A percentile compares a stretch with the other conserved stretches of the same genome.
These are phyloP conservation scores for Nowakowskiella sp. DNA, from an alignment of 192 early-diverging fungal species.

Conservation along the genomic window DNA sequence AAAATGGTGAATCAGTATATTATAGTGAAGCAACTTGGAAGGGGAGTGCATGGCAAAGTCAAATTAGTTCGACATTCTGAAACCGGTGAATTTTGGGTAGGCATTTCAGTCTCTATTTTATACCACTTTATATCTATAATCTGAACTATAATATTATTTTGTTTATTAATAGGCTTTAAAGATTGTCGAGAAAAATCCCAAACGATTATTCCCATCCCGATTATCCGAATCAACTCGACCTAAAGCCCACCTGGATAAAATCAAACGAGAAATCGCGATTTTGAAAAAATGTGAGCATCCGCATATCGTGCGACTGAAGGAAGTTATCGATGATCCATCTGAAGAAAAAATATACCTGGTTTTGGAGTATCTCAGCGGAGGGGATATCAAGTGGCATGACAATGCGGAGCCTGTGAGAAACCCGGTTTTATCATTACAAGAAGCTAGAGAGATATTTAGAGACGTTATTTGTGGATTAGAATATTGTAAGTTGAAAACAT, in stretches of 20 bases:
- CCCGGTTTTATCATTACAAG: slow-evolving; percentile 57
- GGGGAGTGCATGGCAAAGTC: slow-evolving; percentile 94
- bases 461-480: slow-evolving; percentile 86
- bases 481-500: slow-evolving; percentile 55
- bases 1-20: slow-evolving; percentile 97
- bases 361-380: slow-evolving; percentile 85
- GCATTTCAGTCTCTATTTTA: slow-evolving; percentile 11
- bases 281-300: slow-evolving; percentile 92
- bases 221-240: slow-evolving; percentile 43
- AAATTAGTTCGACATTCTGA: slow-evolving; percentile 77
- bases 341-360: slow-evolving; percentile 89
- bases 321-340: slow-evolving; percentile 91
- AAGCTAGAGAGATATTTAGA: slow-evolving; percentile 73
- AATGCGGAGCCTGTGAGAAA: slow-evolving; percentile 24
- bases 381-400: slow-evolving; percentile 83
- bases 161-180: slow-evolving; percentile 51
- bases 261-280: slow-evolving; percentile 91
- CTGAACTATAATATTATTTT: slow-evolving; percentile 8
- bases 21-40: slow-evolving; percentile 79
- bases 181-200: slow-evolving; percentile 57
- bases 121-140: slow-evolving; percentile 2
- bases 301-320: slow-evolving; percentile 78
- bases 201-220: slow-evolving; percentile 37
- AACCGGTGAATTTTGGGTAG: slow-evolving; percentile 70
- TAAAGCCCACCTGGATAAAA: slow-evolving; percentile 68